A percentile compares a stretch with the other conserved stretches of the same genome.
These are phyloP conservation scores for Allium fistulosum DNA, from an alignment of 106 monocot genomes.

Conservation along the genomic window DNA sequence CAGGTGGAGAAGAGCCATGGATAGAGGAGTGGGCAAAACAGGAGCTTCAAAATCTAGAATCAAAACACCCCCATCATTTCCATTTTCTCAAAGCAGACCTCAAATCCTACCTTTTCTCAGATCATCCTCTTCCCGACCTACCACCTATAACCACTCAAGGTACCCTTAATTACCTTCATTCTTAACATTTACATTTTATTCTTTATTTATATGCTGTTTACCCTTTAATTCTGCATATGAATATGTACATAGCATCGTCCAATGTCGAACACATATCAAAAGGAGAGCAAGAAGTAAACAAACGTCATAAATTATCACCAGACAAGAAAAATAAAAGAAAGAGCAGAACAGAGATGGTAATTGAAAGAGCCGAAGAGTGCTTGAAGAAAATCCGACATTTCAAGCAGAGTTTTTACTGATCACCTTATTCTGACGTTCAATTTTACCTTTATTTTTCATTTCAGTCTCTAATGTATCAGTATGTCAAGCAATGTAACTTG, in stretches of 20 bases:
- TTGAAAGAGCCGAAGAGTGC: constrained; percentile 45
- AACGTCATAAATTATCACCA: background rate
- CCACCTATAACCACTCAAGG: constrained; percentile 29
- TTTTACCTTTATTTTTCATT: too few species aligned
- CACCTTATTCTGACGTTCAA: background rate
- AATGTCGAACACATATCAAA: background rate
- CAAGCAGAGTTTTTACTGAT: constrained; percentile 22
- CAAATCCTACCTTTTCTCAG: constrained; percentile 24
- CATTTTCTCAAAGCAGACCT: constrained; percentile 45
- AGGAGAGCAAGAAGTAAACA: background rate
- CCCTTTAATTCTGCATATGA: too few species aligned
- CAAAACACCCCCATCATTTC: constrained; percentile 31
- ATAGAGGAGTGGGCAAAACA: constrained; percentile 31
- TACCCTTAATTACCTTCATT: too few species aligned
- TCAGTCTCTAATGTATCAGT: too few species aligned
- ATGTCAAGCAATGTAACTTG: too few species aligned
- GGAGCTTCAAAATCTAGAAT: constrained; percentile 37
- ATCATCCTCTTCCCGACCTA: constrained; percentile 10
- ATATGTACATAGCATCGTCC: background rate
- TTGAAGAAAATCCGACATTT: constrained; percentile 45
- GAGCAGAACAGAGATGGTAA: constrained; percentile 30
- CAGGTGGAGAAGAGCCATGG: constrained; percentile 12
- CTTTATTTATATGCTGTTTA: too few species aligned
- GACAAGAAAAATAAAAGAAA: constrained; percentile 1
- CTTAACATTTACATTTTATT: background rate